Conservation (phyloP, 129 eudicot genomes). For the Oenanthe sinensis region DNA sequence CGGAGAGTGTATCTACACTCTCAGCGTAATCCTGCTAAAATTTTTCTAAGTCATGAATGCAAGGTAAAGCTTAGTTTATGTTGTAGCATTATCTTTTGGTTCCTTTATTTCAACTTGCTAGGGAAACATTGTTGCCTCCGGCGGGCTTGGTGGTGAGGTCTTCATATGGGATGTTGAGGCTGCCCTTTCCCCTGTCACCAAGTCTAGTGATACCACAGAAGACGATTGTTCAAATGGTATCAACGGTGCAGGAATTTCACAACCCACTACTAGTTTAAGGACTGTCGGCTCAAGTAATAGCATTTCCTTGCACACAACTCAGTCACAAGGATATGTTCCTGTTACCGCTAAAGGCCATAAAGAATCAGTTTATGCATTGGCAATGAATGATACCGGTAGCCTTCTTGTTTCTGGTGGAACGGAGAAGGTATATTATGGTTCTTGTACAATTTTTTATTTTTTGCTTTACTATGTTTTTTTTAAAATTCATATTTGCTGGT, state of each 20-base stretch:
- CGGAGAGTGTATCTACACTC: background rate
- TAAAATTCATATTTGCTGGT: background rate
- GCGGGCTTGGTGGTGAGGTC: slow-evolving; percentile 94
- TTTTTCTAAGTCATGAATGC: background rate
- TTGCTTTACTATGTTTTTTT: background rate
- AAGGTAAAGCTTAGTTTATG: background rate
- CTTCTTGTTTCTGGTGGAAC: slow-evolving; percentile 99
- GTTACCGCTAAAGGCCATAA: slow-evolving; percentile 92
- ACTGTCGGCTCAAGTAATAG: slow-evolving; percentile 73
- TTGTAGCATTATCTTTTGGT: slow-evolving; percentile 2
- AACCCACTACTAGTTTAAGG: slow-evolving; percentile 53
- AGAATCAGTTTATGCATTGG: slow-evolving; percentile 97
- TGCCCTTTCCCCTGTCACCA: slow-evolving; percentile 72
- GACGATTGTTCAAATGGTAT: slow-evolving; percentile 54
- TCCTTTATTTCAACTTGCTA: slow-evolving; percentile 20
- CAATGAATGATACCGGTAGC: slow-evolving; percentile 81
- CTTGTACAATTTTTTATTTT: slow-evolving; percentile 3
- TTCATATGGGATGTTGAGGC: slow-evolving; percentile 97
- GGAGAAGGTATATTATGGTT: slow-evolving; percentile 56
- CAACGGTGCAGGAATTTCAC: slow-evolving; percentile 51
- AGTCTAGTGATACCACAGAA: slow-evolving; percentile 58
- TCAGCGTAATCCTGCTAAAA: slow-evolving; percentile 1
- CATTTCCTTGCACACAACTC: slow-evolving; percentile 63
- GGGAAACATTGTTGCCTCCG: slow-evolving; percentile 81
- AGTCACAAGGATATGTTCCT: slow-evolving; percentile 70